phyloP scores from a whole-genome alignment of 2,329 filamentous ascomycete species.

The Fusarium sp. region DNA sequence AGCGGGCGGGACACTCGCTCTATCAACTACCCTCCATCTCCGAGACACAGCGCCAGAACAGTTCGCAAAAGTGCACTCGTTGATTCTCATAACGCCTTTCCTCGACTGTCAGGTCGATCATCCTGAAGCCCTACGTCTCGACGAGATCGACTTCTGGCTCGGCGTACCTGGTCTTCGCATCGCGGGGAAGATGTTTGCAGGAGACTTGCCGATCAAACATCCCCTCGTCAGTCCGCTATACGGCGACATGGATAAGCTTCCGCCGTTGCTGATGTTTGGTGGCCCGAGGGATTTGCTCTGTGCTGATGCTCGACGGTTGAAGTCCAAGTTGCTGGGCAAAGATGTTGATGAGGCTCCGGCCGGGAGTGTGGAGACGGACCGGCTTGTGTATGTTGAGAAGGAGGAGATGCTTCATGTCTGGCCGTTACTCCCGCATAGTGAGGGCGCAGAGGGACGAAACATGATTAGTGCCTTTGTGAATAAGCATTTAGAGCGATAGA shows the following conservation, averaged over 20 bases:
- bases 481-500: neutral
- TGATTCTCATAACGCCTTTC: neutral
- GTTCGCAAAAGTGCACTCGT: neutral
- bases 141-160: neutral
- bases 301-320: neutral
- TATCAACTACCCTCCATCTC: neutral
- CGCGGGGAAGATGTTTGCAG: neutral
- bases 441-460: neutral
- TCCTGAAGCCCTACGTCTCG: neutral
- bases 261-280: neutral
- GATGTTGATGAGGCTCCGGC: neutral
- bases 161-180: neutral
- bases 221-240: neutral
- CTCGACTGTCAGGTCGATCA: neutral
- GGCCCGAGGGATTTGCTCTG: neutral
- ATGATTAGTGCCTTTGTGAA: neutral
- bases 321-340: neutral
- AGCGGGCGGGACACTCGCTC: neutral
- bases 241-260: neutral
- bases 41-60: neutral
- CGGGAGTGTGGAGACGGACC: neutral
- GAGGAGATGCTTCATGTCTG: constrained; percentile 1
- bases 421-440: neutral
- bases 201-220: neutral
- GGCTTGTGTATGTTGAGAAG: neutral